Percentiles rank a stretch among this genome's conserved stretches.
Evolutionary conservation across 805 yeast species (phyloP).

Genomic region (Hermanozyma aechmeae): DNA sequence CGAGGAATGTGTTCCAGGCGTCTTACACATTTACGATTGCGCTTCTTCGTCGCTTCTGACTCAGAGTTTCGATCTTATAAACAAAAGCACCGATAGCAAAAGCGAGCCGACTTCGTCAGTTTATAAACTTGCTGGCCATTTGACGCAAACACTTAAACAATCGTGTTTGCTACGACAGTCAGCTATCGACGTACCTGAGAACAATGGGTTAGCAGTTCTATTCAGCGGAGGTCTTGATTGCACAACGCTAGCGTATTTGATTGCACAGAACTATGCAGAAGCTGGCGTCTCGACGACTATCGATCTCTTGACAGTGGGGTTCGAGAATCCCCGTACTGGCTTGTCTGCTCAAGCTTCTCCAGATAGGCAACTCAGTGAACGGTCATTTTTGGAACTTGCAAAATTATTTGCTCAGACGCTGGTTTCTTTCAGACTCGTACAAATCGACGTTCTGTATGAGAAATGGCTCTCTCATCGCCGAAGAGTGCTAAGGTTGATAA

Average conservation of each 20-base stretch:
- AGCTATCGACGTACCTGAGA: too few species aligned
- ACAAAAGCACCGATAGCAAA: too few species aligned
- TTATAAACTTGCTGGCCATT: too few species aligned
- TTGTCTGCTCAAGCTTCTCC: constrained; percentile 61
- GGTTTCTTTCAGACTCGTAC: constrained; percentile 44
- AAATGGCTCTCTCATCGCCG: constrained; percentile 46
- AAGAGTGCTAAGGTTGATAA: constrained; percentile 57
- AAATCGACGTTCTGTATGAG: constrained; percentile 64
- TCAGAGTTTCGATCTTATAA: too few species aligned
- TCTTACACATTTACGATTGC: not conserved
- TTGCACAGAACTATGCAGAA: constrained; percentile 8
- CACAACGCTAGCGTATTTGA: constrained; percentile 60
- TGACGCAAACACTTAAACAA: too few species aligned
- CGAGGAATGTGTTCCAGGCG: not conserved
- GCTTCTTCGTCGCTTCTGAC: too few species aligned
- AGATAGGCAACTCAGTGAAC: constrained; percentile 67
- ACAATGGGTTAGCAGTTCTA: constrained; percentile 50
- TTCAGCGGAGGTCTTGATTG: constrained; percentile 97
- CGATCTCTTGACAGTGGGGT: constrained; percentile 87
- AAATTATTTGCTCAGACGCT: constrained; percentile 23
- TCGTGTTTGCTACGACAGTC: too few species aligned
- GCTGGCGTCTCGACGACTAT: constrained; percentile 19
- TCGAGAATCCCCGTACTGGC: constrained; percentile 78
- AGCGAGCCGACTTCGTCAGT: too few species aligned
- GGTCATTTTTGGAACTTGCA: constrained; percentile 48